Evolutionary conservation across 768 basidiomycete species (phyloP), one percentile per base, ranked within the genome.

Genomic region (Podaxis carcinomalis): DNA sequence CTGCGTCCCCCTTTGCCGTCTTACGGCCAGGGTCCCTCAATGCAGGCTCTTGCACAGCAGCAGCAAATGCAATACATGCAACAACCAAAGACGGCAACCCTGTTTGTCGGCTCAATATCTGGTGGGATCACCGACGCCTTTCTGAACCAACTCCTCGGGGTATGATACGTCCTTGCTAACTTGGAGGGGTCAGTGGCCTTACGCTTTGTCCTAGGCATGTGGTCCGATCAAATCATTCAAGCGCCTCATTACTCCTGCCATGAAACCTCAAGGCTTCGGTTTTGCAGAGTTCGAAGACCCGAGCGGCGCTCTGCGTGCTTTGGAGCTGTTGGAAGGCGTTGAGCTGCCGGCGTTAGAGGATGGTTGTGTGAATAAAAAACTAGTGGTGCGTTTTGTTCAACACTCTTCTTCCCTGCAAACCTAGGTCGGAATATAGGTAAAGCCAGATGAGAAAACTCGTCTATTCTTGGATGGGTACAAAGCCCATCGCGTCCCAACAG

Each of bases 251-350:
- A 95, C 94, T 1, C 92, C 94, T 25, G 88, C 91, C 16, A 93
- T 95, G 68, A 93, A 95, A 72, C 91, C 95, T 5, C 92, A 95
- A 77, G 94, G 93, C 2, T 98, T 98, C 70, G 97, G 95, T 9
- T 99, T 98, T 74, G 96, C 93, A 52, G 92, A 96, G 72, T 98
- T 85, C 70, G 92, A 95, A 70, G 95, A 95, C 57, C 93, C 96
- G 13, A 92, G 95, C 70, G 87, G 89, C 62, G 95, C 97, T 3
- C 74, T 95, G 63, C 82, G 95, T 63, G 92, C 82, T 3, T 60
- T 82, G 46, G 66, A 87, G 46, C 65, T 82, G 19, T 67, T 83
- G 61, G 81, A 82, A 62, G 75, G 75, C 28, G 74, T 83, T 21
- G 82, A 83, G 64, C 64, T 83, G n/a, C 82, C 82, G 55, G 85